phyloP scores from a whole-genome alignment of 108 stramenopile genomes.

The Nitzschia sp. region DNA sequence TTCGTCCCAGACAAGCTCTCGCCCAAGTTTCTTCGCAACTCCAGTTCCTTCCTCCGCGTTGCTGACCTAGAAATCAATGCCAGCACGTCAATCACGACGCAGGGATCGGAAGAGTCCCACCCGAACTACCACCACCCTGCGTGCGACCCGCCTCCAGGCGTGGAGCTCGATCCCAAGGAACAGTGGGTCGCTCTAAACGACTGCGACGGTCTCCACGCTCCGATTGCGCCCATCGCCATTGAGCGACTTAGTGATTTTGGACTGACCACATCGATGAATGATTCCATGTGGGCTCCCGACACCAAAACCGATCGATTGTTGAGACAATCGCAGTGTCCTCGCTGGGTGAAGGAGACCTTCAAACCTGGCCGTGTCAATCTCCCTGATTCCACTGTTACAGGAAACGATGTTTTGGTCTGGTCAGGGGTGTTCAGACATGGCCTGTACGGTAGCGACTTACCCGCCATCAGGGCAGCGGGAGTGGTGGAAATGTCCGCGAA shows the following conservation, averaged over 20 bases:
- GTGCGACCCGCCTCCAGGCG: constrained; percentile 59
- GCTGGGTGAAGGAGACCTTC: constrained; percentile 33
- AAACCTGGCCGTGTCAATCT: constrained; percentile 5
- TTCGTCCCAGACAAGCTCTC: not conserved
- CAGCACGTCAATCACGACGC: constrained; percentile 9
- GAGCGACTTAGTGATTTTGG: constrained; percentile 52
- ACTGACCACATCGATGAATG: constrained; percentile 42
- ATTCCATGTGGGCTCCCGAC: constrained; percentile 60
- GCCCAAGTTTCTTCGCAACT: constrained; percentile 2
- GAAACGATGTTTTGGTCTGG: constrained; percentile 59
- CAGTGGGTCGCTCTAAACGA: constrained; percentile 71
- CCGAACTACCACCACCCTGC: constrained; percentile 51
- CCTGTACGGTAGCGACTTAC: constrained; percentile 70
- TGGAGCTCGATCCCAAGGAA: constrained; percentile 61
- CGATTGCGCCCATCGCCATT: constrained; percentile 64
- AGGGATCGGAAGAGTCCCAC: constrained; percentile 22
- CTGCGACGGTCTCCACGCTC: constrained; percentile 53
- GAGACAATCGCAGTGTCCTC: constrained; percentile 9
- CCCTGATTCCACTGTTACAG: not conserved
- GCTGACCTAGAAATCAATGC: constrained; percentile 41
- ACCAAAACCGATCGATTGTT: constrained; percentile 43
- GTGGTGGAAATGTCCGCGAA: constrained; percentile 59
- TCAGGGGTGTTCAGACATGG: constrained; percentile 60
- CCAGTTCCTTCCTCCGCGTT: constrained; percentile 38
- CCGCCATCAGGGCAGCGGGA: constrained; percentile 65